Conservation (phyloP, 2,329 filamentous ascomycete genomes). For the Zymoseptoria brevis region DNA sequence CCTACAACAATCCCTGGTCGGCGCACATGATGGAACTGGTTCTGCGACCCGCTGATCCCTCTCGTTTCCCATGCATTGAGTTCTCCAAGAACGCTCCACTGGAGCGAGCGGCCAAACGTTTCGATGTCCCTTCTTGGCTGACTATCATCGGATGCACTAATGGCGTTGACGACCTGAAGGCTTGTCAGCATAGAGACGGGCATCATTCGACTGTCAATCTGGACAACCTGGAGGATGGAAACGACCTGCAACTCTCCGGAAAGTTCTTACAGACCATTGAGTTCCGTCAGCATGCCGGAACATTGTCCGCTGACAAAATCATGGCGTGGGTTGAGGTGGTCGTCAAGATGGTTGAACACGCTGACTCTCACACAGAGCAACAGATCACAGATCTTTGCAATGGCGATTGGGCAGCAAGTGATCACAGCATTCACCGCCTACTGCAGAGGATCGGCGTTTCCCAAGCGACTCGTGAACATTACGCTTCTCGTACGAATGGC, state of each 20-base stretch:
- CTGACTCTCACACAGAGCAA: slow-evolving; percentile 4
- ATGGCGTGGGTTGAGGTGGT: slow-evolving; percentile 24
- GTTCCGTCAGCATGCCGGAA: neutral
- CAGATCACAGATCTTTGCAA: slow-evolving; percentile 1
- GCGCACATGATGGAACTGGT: slow-evolving; percentile 1
- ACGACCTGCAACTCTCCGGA: neutral
- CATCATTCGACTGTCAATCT: slow-evolving; percentile 3
- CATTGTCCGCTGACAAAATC: slow-evolving; percentile 13
- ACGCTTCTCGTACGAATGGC: neutral
- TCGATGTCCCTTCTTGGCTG: slow-evolving; percentile 5
- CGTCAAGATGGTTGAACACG: slow-evolving; percentile 2
- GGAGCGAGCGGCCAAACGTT: slow-evolving; percentile 1
- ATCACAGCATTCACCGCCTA: slow-evolving; percentile 3
- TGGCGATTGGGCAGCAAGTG: slow-evolving; percentile 1
- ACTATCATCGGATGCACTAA: slow-evolving; percentile 6
- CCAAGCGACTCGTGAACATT: neutral
- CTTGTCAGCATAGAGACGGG: slow-evolving; percentile 4
- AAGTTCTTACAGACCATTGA: neutral
- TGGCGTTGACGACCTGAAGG: slow-evolving; percentile 3
- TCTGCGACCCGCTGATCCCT: neutral
- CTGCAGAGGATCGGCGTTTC: slow-evolving; percentile 5
- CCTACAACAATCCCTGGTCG: slow-evolving; percentile 10
- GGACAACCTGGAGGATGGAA: neutral
- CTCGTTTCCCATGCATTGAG: neutral
- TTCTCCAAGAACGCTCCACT: slow-evolving; percentile 1